These are phyloP conservation scores for Nicotiana sylvestris DNA, from an alignment of 257 asterid genomes.

Conservation along the genomic window DNA sequence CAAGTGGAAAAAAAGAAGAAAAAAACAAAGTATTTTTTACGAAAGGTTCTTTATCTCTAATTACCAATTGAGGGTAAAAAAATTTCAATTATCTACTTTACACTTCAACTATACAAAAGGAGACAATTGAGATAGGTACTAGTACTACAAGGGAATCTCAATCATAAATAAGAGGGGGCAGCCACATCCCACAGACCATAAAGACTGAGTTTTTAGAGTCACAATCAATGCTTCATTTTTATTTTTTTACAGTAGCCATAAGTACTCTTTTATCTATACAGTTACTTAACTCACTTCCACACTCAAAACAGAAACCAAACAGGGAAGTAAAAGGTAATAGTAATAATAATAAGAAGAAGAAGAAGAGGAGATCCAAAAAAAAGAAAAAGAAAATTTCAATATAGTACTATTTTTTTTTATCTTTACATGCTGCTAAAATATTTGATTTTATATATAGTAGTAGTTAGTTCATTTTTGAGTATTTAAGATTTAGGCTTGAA, in stretches of 20 bases:
- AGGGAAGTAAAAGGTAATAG: background rate
- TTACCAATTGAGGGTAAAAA: no score
- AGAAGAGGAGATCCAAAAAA: background rate
- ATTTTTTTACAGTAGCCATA: background rate
- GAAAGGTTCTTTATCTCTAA: no score
- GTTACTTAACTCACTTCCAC: background rate
- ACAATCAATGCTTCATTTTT: constrained; percentile 3
- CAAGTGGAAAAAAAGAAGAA: no score
- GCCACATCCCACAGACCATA: background rate
- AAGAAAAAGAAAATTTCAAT: background rate
- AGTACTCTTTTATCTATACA: background rate
- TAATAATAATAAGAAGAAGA: background rate
- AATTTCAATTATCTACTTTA: no score
- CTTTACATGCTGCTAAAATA: background rate
- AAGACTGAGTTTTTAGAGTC: background rate
- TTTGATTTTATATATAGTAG: background rate
- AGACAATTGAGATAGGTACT: background rate
- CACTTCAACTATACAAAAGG: background rate
- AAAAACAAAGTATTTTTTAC: no score
- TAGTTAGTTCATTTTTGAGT: background rate
- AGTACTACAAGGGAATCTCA: no score
- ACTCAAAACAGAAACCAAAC: background rate
- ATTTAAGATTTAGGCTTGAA: background rate
- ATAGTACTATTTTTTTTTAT: background rate
- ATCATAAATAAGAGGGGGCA: background rate